Base-by-base conservation (phyloP, 495 filamentous ascomycete species). In the Diplogelasinospora grovesii region DNA sequence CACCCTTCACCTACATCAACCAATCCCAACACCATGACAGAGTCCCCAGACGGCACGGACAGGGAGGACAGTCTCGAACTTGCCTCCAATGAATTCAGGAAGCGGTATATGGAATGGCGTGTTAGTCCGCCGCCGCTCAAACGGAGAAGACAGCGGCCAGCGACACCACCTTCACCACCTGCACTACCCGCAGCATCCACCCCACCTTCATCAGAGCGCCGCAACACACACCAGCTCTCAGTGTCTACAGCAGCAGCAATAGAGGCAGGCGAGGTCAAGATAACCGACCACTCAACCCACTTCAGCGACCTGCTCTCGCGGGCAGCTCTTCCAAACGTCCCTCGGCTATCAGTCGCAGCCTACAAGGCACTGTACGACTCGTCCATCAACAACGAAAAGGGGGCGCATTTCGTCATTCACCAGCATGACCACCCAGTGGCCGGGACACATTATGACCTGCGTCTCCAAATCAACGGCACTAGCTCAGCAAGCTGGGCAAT, bases 381-480 rank as follows among this genome's bases (percentile, higher is more conserved):
- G 7, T 75, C 76, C 36, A 37, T 51, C 37, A 66, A 44, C 55
- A 74, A 36, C 36, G 48, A 5, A 34, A 61, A 8, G 13, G 81
- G 78, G 8, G 63, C 59, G 16, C 79, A 84, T 49, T 83, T 82
- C 46, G 69, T 83, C 23, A 65, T 84, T 20, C 77, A 83, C 53
- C 81, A 83, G 50, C 81, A 85, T 51, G 81, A 84, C 44, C 81
- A 84, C 55, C 79, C 79, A 3, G 60, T 81, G 7, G 75, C 79
- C 10, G 79, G 81, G 8, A 61, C 69, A 0, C 75, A 81, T 42
- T 80, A 83, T 59, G 81, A 83, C 54, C 60, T 85, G 3, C 68
- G 79, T 10, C 60, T 85, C 2, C 80, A 85, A 53, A 78, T 83
- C 54, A 82, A 75, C 10, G 66, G 70, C 36, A 68, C 75, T 1